These are phyloP conservation scores for Elaeagnus macrophylla DNA, from an alignment of 306 rosid genomes.

Conservation along the genomic window DNA sequence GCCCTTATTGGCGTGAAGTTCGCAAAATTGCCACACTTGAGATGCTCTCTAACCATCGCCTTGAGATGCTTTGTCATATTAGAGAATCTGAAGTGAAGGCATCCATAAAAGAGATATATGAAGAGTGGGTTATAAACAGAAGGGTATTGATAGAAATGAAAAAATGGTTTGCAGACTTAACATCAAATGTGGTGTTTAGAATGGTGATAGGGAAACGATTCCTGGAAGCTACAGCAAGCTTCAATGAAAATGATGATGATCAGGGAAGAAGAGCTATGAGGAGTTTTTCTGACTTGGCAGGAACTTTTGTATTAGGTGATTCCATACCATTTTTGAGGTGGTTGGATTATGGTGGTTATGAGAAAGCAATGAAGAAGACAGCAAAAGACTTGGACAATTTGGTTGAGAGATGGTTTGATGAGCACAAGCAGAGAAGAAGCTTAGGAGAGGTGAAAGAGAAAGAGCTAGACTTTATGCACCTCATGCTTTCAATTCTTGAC, in stretches of 20 bases:
- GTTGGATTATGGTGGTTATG: slow-evolving; percentile 14
- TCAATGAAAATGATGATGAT: neutral
- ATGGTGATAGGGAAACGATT: slow-evolving; percentile 21
- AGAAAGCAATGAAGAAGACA: slow-evolving; percentile 10
- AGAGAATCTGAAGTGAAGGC: slow-evolving; percentile 11
- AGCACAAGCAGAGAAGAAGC: slow-evolving; percentile 8
- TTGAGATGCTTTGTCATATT: slow-evolving; percentile 7
- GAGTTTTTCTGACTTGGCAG: slow-evolving; percentile 4
- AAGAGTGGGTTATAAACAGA: neutral
- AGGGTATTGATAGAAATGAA: slow-evolving; percentile 12
- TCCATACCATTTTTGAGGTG: slow-evolving; percentile 15
- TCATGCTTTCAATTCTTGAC: slow-evolving; percentile 15
- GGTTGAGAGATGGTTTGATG: slow-evolving; percentile 11
- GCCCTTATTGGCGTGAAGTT: slow-evolving; percentile 23
- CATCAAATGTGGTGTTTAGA: slow-evolving; percentile 8
- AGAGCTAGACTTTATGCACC: slow-evolving; percentile 11
- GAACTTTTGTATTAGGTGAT: slow-evolving; percentile 11
- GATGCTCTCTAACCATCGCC: slow-evolving; percentile 16
- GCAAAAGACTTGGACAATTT: slow-evolving; percentile 2
- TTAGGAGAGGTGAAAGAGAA: neutral
- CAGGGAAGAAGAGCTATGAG: neutral
- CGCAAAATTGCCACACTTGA: slow-evolving; percentile 18
- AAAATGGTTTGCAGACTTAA: slow-evolving; percentile 18
- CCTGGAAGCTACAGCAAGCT: neutral
- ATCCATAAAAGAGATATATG: slow-evolving; percentile 1